Base-by-base conservation (phyloP, 495 filamentous ascomycete genomes). In the Bryoglossum gracile region DNA sequence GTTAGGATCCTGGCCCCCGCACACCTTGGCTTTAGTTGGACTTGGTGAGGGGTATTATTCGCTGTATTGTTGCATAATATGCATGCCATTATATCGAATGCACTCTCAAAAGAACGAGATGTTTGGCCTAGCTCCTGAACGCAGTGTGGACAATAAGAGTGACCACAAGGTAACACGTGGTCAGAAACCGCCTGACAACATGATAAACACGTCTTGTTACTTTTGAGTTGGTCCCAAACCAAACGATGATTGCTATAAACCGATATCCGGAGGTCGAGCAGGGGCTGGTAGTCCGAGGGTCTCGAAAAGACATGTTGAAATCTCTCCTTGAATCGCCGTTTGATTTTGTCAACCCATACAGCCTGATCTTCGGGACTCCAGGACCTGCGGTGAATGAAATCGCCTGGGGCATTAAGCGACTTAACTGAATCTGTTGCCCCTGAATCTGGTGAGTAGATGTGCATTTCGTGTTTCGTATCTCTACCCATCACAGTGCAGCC, bases 151-250 rank as follows among this genome's bases (percentile, higher is more conserved):
- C 78, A 81, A 1, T 80, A 56, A 4, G 75, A 66, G 57, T 81
- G 78, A 0, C 78, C 77, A 48, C 77, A 81, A 17, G 68, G 67
- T 3, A 81, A 44, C 0, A 67, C 62, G 48, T 80, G 71, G 43
- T 77, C 66, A 0, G 77, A 70, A 0, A 71, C 53, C 24, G 70
- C 68, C 24, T 65, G 61, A 39, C 78, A 53, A 48, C 77, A 81
- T 22, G 65, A 72, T 13, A 78, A 72, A 49, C 77, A 81, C 2
- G 63, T 67, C 0, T 32, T 32, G 28, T 32, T 32, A 13, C 28
- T 32, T 32, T 13, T 6, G 8, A 32, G 13, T 32, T 32, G 6
- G 13, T 32, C 13, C 28, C 28, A 32, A 6, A 32, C 28, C 6
- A 13, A 32, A 32, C 13, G 6, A 13, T 32, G 28, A 6, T 32